These are phyloP conservation scores for Fusarium xylarioides DNA, from an alignment of 2,329 filamentous ascomycete species.

Conservation along the genomic window DNA sequence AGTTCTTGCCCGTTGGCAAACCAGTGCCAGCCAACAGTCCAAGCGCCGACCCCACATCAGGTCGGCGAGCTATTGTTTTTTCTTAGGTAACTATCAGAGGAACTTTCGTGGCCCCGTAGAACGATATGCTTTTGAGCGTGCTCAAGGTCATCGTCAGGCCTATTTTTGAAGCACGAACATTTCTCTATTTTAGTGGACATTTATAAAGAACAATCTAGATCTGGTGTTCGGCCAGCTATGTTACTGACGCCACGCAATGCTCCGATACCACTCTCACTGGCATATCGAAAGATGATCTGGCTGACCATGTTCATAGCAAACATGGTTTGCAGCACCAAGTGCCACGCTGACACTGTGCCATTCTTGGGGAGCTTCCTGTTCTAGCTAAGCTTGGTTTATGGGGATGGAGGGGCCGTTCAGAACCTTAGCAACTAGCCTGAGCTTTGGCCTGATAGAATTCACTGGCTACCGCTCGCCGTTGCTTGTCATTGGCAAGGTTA, in stretches of 20 bases:
- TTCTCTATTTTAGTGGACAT: not conserved
- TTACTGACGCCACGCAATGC: constrained; percentile 24
- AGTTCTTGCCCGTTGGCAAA: not conserved
- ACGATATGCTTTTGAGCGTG: constrained; percentile 4
- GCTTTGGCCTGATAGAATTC: constrained; percentile 12
- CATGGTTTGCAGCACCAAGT: constrained; percentile 2
- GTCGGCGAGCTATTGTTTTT: not conserved
- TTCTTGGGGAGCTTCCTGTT: constrained; percentile 40
- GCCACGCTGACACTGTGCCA: constrained; percentile 35
- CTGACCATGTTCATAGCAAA: constrained; percentile 3
- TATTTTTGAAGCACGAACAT: not conserved
- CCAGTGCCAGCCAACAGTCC: constrained; percentile 22
- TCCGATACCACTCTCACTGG: constrained; percentile 16
- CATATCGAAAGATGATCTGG: not conserved
- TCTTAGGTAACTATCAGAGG: constrained; percentile 14
- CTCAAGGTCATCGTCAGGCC: not conserved
- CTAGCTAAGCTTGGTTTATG: constrained; percentile 24
- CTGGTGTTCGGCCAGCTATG: not conserved
- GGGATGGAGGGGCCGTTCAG: constrained; percentile 11
- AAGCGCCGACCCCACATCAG: constrained; percentile 28
- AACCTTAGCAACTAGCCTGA: constrained; percentile 25
- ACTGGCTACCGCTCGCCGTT: constrained; percentile 16
- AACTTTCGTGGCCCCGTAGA: constrained; percentile 1
- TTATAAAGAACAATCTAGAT: not conserved
- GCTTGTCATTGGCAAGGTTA: constrained; percentile 26